Evolutionary conservation across 2,329 filamentous ascomycete genomes (phyloP).

Genomic region (Coniochaeta hoffmannii): DNA sequence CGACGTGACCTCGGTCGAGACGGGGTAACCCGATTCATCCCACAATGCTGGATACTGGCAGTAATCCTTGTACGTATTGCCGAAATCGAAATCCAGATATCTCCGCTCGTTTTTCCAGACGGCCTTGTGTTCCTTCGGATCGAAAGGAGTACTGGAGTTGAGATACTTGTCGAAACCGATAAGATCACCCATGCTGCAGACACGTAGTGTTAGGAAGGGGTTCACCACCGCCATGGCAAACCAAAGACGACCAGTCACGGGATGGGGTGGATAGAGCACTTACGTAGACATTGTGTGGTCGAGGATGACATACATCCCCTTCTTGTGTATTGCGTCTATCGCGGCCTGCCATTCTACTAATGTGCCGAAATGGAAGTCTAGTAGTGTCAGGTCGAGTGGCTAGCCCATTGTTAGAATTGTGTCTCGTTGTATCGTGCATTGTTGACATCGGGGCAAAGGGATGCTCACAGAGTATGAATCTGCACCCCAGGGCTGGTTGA

Average conservation of each 20-base stretch:
- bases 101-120: constrained; percentile 45
- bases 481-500: constrained; percentile 54
- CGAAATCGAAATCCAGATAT: constrained; percentile 50
- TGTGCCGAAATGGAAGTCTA: not conserved
- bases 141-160: constrained; percentile 50
- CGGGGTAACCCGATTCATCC: constrained; percentile 46
- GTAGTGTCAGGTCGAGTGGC: constrained; percentile 3
- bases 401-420: not conserved
- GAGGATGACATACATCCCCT: constrained; percentile 2
- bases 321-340: not conserved
- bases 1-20: constrained; percentile 36
- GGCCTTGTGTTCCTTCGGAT: constrained; percentile 46
- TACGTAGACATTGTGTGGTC: constrained; percentile 2
- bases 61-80: constrained; percentile 42
- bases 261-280: not conserved
- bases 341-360: constrained; percentile 1
- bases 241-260: not conserved
- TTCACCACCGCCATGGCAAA: not conserved
- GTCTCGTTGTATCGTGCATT: not conserved
- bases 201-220: not conserved
- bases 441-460: constrained; percentile 1
- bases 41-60: constrained; percentile 59
- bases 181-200: constrained; percentile 46
- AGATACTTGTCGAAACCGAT: constrained; percentile 55
- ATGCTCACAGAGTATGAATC: constrained; percentile 38